phyloP scores from a whole-genome alignment of 306 rosid genomes.

The Hylodesmum podocarpum region DNA sequence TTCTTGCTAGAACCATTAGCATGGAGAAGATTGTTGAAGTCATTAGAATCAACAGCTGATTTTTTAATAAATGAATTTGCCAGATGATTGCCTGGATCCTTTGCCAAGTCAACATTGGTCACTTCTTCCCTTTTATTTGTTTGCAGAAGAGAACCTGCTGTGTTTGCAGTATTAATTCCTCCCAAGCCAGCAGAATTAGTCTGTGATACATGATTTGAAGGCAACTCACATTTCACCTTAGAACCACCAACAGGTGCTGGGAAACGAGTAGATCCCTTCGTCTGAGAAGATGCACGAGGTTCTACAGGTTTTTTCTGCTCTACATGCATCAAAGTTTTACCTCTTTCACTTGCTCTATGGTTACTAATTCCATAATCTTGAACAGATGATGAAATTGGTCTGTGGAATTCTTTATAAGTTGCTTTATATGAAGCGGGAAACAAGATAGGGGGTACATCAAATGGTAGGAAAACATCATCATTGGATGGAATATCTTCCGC shows the following conservation, averaged over 20 bases:
- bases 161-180: slow-evolving; percentile 40
- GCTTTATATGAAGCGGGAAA: slow-evolving; percentile 25
- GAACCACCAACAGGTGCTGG: slow-evolving; percentile 44
- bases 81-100: slow-evolving; percentile 36
- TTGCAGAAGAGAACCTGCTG: slow-evolving; percentile 33
- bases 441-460: slow-evolving; percentile 42
- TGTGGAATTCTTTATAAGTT: slow-evolving; percentile 35
- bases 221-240: slow-evolving; percentile 40
- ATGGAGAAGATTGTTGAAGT: slow-evolving; percentile 42
- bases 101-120: slow-evolving; percentile 32
- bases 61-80: slow-evolving; percentile 41
- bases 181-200: slow-evolving; percentile 36
- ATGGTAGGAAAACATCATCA: slow-evolving; percentile 69
- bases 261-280: slow-evolving; percentile 38
- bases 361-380: slow-evolving; percentile 38
- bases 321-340: slow-evolving; percentile 40
- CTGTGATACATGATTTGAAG: slow-evolving; percentile 38
- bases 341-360: slow-evolving; percentile 43
- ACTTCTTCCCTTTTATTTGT: slow-evolving; percentile 43
- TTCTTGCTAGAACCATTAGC: slow-evolving; percentile 44
- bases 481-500: slow-evolving; percentile 81
- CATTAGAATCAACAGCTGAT: slow-evolving; percentile 38
- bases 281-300: slow-evolving; percentile 46
- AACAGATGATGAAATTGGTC: slow-evolving; percentile 41
- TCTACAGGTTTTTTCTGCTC: slow-evolving; percentile 50